phyloP scores from a whole-genome alignment of 352 stramenopile genomes.

The Phytopythium litorale region DNA sequence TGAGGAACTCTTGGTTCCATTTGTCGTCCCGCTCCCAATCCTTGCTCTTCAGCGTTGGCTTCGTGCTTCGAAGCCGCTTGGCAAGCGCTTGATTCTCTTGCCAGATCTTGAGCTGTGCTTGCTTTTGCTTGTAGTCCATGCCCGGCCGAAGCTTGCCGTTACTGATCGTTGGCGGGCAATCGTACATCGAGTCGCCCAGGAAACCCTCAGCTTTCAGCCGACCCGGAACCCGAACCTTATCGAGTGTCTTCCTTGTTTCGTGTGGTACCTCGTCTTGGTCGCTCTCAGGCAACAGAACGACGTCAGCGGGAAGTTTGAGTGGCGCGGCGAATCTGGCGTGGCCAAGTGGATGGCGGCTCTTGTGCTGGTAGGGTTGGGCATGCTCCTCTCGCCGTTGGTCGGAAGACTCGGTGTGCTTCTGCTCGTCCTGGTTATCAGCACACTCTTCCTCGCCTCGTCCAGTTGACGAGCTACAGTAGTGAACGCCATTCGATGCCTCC shows the following conservation, averaged over 20 bases:
- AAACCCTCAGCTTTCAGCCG: neutral
- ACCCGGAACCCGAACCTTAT: neutral
- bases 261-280: neutral
- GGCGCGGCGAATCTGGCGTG: neutral
- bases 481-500: neutral
- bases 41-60: constrained; percentile 59
- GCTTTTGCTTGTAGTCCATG: constrained; percentile 58
- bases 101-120: constrained; percentile 70
- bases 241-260: neutral
- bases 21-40: constrained; percentile 74
- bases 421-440: neutral
- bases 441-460: neutral
- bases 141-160: constrained; percentile 14
- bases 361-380: neutral
- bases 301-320: neutral
- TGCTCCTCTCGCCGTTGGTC: neutral
- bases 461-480: neutral
- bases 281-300: neutral
- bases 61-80: constrained; percentile 61
- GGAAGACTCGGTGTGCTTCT: neutral
- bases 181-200: constrained; percentile 10
- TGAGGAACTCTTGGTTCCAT: constrained; percentile 66
- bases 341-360: neutral
- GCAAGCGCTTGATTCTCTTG: constrained; percentile 66
- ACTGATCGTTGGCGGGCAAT: constrained; percentile 12